These are phyloP conservation scores for Eragrostis curvula DNA, from an alignment of 176 grass and related monocot species.

Conservation along the genomic window DNA sequence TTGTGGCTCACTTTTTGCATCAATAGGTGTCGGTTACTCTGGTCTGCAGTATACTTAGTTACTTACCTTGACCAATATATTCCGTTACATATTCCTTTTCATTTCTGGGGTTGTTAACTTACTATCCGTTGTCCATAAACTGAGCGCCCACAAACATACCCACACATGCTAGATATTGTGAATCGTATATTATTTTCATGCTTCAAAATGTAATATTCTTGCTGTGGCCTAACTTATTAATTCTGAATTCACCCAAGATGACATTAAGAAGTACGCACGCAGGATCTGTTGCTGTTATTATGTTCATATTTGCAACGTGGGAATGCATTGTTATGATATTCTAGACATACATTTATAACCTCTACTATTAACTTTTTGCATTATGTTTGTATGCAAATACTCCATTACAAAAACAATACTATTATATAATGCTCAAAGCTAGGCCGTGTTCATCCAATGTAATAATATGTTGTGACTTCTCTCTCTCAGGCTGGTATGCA, in stretches of 20 bases:
- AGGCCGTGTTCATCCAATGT: neutral
- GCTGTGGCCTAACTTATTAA: neutral
- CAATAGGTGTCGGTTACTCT: conserved; percentile 4
- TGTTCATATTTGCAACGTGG: conserved; percentile 8
- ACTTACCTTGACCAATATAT: too few species aligned
- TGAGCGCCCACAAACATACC: neutral
- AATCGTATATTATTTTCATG: neutral
- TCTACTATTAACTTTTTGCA: neutral
- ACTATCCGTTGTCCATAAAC: neutral
- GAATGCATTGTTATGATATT: conserved; percentile 19
- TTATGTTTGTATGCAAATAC: conserved; percentile 14
- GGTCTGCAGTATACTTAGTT: neutral
- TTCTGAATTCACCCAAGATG: conserved; percentile 10
- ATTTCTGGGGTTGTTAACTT: neutral
- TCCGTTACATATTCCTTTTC: neutral
- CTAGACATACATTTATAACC: neutral
- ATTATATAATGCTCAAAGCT: neutral
- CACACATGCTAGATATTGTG: neutral
- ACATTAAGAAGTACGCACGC: neutral
- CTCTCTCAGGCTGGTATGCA: conserved; percentile 95
- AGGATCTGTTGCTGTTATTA: conserved; percentile 15
- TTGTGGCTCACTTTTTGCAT: conserved; percentile 8
- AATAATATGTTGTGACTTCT: conserved; percentile 25
- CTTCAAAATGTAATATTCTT: conserved; percentile 18
- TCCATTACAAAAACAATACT: neutral